Evolutionary conservation across 129 eudicot species (phyloP), one percentile per base, ranked within the genome.

Genomic region (Cynara cardunculus): DNA sequence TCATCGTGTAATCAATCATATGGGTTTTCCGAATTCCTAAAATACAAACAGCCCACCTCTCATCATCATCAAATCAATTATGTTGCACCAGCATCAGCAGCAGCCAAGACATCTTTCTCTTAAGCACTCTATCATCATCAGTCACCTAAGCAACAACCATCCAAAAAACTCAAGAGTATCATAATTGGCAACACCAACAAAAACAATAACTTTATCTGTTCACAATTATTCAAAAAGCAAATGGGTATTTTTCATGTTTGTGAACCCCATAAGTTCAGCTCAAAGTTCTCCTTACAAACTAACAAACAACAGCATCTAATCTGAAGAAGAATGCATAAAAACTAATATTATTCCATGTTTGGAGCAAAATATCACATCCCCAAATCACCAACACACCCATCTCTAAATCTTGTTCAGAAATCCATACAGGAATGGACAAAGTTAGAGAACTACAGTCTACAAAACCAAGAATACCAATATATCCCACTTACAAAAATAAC

Each of bases 101-200:
- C 31, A 8, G 18, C 62, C 49, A 78, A 49, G 19, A 16, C 1
- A 26, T 71, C 67, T 72, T 80, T 37, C 44, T 77, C 44, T 72
- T 25, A 81, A 61, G 66, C 80, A 64, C 41, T 21, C 26, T 24
- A 72, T 72, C 73, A 49, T 71, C 83, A 70, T 53, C 72, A 53
- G 7, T 13, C 71, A 56, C 35, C 72, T 41, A 37, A 80, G 49
- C 64, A 65, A 73, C 34, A 69, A 78, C 65, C 80, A 81, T 81
- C 69, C 25, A 82, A 53, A 49, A 12, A 16, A 53, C 2, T 24
- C 22, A 5, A 75, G n/a, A 82, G 27, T 16, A 53, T 53, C 19
- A 53, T 1, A 53, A n/a, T 41, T 41, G 13, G 2, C 18, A 41
- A 9, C 49, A 39, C 3, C 35, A 31, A 31, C 0, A 10, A 39